These are phyloP conservation scores for Isabelozyma rhagii DNA, from an alignment of 805 yeast species.

Conservation along the genomic window DNA sequence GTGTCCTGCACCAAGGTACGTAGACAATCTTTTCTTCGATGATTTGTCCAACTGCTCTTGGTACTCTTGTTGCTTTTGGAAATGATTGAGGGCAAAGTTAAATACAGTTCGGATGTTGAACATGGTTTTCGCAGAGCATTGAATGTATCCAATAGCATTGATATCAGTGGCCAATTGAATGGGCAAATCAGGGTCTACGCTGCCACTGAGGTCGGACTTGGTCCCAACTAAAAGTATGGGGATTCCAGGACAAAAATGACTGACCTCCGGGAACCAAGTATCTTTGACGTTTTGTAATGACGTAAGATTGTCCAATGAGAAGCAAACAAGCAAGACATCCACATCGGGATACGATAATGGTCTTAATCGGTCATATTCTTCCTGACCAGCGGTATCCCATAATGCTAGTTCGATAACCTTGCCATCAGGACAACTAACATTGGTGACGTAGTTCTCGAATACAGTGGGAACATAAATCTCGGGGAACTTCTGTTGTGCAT, in stretches of 20 bases:
- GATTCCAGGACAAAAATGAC: conserved; percentile 75
- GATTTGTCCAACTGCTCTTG: conserved; percentile 36
- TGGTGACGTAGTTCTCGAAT: conserved; percentile 72
- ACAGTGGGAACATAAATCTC: conserved; percentile 76
- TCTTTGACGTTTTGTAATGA: conserved; percentile 73
- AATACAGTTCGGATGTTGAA: conserved; percentile 68
- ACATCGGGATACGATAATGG: conserved; percentile 80
- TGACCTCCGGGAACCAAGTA: conserved; percentile 85
- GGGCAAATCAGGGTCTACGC: conserved; percentile 46
- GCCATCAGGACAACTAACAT: conserved; percentile 67
- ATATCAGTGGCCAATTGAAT: conserved; percentile 53
- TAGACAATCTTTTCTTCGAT: conserved; percentile 30
- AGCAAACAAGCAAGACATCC: conserved; percentile 72
- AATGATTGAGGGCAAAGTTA: conserved; percentile 51
- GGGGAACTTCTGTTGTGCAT: conserved; percentile 69
- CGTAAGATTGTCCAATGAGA: conserved; percentile 58
- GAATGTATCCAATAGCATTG: conserved; percentile 69
- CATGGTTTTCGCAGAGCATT: conserved; percentile 75
- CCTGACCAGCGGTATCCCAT: conserved; percentile 93
- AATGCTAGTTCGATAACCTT: conserved; percentile 72
- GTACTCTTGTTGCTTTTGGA: conserved; percentile 33
- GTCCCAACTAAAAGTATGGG: conserved; percentile 83
- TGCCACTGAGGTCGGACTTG: conserved; percentile 57
- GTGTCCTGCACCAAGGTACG: conserved; percentile 21
- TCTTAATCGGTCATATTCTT: conserved; percentile 76